phyloP scores from a whole-genome alignment of 768 basidiomycete genomes.

The Rhizopogon vinicolor region DNA sequence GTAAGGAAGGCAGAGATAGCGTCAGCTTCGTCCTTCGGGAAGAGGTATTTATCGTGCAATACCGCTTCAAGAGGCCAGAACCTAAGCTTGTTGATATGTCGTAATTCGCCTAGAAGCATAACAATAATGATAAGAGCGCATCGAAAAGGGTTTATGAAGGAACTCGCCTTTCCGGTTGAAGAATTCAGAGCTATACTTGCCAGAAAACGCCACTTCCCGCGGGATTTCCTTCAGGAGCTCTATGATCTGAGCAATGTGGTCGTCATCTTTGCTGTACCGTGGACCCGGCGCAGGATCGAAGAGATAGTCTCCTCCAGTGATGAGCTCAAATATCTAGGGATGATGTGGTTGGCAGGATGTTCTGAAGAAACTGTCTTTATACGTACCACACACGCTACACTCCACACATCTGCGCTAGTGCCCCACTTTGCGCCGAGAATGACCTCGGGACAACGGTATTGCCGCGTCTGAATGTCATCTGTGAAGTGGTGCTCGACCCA shows the following conservation, averaged over 20 bases:
- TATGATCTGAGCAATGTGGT: slow-evolving; percentile 97
- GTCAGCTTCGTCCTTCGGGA: slow-evolving; percentile 79
- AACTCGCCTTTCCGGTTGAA: slow-evolving; percentile 89
- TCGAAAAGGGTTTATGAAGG: background rate
- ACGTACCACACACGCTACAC: slow-evolving; percentile 82
- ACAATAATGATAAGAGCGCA: background rate
- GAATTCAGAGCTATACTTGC: slow-evolving; percentile 92
- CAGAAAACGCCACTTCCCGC: slow-evolving; percentile 74
- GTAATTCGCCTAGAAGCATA: slow-evolving; percentile 60
- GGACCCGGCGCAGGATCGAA: slow-evolving; percentile 96
- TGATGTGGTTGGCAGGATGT: background rate
- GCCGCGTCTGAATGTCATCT: slow-evolving; percentile 96
- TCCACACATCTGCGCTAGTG: slow-evolving; percentile 94
- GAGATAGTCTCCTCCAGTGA: slow-evolving; percentile 95
- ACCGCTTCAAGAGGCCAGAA: slow-evolving; percentile 85
- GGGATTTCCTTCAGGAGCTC: slow-evolving; percentile 93
- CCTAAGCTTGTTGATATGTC: slow-evolving; percentile 90
- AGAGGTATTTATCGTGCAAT: slow-evolving; percentile 93
- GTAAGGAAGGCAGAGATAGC: slow-evolving; percentile 74
- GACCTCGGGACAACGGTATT: slow-evolving; percentile 97
- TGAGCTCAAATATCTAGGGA: slow-evolving; percentile 82
- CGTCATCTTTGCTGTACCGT: slow-evolving; percentile 94
- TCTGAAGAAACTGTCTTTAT: background rate
- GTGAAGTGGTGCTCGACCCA: slow-evolving; percentile 97
- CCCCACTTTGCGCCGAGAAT: slow-evolving; percentile 97